Evolutionary conservation across 345 rosid species (phyloP), one percentile per base, ranked within the genome.

Genomic region (Pugionium dolabratum): DNA sequence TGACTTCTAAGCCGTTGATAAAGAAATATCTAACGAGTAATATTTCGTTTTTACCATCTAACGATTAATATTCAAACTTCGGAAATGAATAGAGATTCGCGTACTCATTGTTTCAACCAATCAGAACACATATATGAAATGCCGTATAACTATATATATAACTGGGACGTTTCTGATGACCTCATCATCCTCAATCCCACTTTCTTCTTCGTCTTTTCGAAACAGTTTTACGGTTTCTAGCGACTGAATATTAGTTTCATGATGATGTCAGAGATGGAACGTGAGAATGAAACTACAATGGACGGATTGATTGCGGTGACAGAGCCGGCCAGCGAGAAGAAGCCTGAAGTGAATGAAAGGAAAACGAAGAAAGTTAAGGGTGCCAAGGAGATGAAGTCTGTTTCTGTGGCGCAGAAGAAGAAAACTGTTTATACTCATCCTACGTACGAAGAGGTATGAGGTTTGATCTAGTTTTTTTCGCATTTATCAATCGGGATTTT

Each of bases 381-480:
- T 18, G 59, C 80, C 25, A 85, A 85, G 62, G 70, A 74, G 25
- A 82, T 85, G 57, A 57, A 71, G 41, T 6, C 66, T 42, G 54
- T 4, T 46, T 5, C 68, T 9, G 68, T 84, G 2, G 76, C 84
- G 46, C 53, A 82, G 3, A 83, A 39, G 80, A 87, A 83, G 61
- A 79, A 66, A 9, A 44, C 83, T 37, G 56, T 10, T n/a, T 66
- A 85, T 0, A 6, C 84, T 30, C 96, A 90, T 51, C 97, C 97
- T 56, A 59, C 96, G 1, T 90, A 84, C 47, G 89, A 83, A 54
- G 90, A 86, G 89, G 97, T 90, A 63, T n/a, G 35, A 54, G 48
- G 18, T 36, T 7, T 42, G 52, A 59, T 54, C 68, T 64, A 11
- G 9, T 0, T 47, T 6, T 44, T 7, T 9, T 56, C 6, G 58